A percentile compares a stretch with the other conserved stretches of the same genome.
These are phyloP conservation scores for Annulohypoxylon maeteangense DNA, from an alignment of 495 filamentous ascomycete species.

Conservation along the genomic window DNA sequence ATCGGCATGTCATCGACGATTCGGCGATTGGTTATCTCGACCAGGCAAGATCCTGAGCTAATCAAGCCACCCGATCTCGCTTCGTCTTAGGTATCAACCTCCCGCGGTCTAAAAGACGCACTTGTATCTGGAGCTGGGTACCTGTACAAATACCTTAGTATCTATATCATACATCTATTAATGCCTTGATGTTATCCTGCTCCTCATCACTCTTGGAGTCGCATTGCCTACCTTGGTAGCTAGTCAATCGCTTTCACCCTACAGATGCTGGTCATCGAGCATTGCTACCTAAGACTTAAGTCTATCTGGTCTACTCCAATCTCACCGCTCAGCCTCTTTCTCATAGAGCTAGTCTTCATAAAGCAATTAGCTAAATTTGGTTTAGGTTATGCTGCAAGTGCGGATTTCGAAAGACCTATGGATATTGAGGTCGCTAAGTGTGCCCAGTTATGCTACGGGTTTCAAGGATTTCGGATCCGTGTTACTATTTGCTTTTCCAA, in stretches of 20 bases:
- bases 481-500: constrained; percentile 10
- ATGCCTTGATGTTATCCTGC: neutral
- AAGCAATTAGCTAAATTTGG: neutral
- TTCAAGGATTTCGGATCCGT: neutral
- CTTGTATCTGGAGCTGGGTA: constrained; percentile 13
- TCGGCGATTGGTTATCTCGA: constrained; percentile 13
- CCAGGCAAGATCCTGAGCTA: constrained; percentile 4
- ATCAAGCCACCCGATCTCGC: constrained; percentile 28
- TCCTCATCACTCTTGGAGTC: neutral
- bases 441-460: neutral
- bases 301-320: neutral
- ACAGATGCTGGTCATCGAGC: neutral
- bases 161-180: neutral
- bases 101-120: neutral
- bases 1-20: neutral
- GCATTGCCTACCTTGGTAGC: too few relatives aligned
- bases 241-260: constrained; percentile 5
- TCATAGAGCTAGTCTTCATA: neutral
- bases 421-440: neutral
- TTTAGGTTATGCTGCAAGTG: constrained; percentile 7
- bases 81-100: constrained; percentile 14
- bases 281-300: neutral
- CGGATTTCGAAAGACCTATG: neutral
- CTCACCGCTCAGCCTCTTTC: constrained; percentile 9
- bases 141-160: constrained; percentile 23